Evolutionary conservation across 2,329 filamentous ascomycete genomes (phyloP), one percentile per base, ranked within the genome.

Genomic region (Fusarium multiceps): DNA sequence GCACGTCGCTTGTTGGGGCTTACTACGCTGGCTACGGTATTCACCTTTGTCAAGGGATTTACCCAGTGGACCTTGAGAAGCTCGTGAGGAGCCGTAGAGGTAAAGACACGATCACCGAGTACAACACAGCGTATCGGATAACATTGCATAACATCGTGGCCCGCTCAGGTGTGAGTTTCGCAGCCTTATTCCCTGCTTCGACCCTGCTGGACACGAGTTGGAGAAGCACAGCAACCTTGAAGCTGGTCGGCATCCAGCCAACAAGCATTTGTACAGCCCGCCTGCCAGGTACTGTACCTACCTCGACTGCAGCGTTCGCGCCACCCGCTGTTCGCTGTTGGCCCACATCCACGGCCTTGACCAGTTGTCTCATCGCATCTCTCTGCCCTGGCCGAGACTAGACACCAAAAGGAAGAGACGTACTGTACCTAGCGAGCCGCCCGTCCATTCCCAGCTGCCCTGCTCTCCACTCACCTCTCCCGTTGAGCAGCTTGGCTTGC

Each of bases 311-410:
- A 73, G 66, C 59, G 74, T 75, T 76, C 74, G 74, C 74, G 74
- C 74, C 74, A 75, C 74, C 74, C 72, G 74, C 71, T 73, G 72
- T 63, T 74, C 71, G 65, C 51, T 73, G 71, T 63, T 61, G 72
- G 69, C 63, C 72, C 74, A 72, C 73, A 51, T 53, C 28, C 59
- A 57, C 48, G 32, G 55, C 59, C 65, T 57, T 46, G 59, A 72
- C 63, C 69, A 72, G 59, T 73, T 56, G 53, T 50, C 45, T 70
- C 55, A 46, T 47, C 50, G 43, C 21, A 45, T 56, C 43, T 49
- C 55, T 51, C 51, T 68, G 20, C 47, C n/a, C 59, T 47, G 59
- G 58, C 50, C 59, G 34, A 50, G 54, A 30, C 50, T 63, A 58
- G 30, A 50, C 28, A 63, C 58, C 23, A 63, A 40, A 53, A 49